A percentile compares a stretch with the other conserved stretches of the same genome.
These are phyloP conservation scores for Colletotrichum cereale DNA, from an alignment of 2,329 filamentous ascomycete genomes.

Conservation along the genomic window DNA sequence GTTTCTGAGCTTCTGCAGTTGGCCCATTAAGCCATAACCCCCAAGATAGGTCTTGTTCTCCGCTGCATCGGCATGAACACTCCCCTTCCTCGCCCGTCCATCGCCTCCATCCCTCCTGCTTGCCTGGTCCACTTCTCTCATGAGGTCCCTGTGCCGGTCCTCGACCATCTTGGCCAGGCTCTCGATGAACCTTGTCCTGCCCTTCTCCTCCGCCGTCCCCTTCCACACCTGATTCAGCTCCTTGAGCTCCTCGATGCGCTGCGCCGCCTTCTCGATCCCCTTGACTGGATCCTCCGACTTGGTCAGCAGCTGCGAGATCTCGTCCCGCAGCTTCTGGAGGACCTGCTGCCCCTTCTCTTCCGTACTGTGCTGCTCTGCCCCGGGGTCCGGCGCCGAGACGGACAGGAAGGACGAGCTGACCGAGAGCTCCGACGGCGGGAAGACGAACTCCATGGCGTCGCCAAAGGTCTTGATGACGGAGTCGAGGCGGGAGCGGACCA, in stretches of 20 bases:
- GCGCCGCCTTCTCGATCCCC: conserved; percentile 80
- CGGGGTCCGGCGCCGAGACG: conserved; percentile 84
- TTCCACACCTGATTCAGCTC: conserved; percentile 87
- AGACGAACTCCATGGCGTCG: conserved; percentile 94
- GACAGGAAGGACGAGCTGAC: conserved; percentile 89
- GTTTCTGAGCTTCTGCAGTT: conserved; percentile 70
- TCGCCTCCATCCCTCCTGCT: conserved; percentile 52
- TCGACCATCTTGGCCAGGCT: conserved; percentile 84
- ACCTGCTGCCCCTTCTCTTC: conserved; percentile 91
- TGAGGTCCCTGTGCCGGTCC: conserved; percentile 71
- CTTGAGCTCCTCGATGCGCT: conserved; percentile 82
- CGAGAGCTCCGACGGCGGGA: conserved; percentile 88
- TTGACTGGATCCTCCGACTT: conserved; percentile 67
- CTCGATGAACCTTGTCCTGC: conserved; percentile 84
- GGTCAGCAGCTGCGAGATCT: conserved; percentile 77
- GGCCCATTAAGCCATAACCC: conserved; percentile 72
- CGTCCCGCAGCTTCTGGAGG: conserved; percentile 76
- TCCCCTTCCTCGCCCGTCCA: conserved; percentile 52
- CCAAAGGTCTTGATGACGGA: conserved; percentile 92
- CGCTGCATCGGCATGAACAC: conserved; percentile 46
- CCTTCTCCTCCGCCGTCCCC: conserved; percentile 95
- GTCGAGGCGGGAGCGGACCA: conserved; percentile 87
- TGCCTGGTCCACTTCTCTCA: conserved; percentile 64
- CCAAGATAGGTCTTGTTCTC: conserved; percentile 60
- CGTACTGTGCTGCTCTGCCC: conserved; percentile 71